Conservation (phyloP, 1,139 yeast species). For the Kodamaea ohmeri region DNA sequence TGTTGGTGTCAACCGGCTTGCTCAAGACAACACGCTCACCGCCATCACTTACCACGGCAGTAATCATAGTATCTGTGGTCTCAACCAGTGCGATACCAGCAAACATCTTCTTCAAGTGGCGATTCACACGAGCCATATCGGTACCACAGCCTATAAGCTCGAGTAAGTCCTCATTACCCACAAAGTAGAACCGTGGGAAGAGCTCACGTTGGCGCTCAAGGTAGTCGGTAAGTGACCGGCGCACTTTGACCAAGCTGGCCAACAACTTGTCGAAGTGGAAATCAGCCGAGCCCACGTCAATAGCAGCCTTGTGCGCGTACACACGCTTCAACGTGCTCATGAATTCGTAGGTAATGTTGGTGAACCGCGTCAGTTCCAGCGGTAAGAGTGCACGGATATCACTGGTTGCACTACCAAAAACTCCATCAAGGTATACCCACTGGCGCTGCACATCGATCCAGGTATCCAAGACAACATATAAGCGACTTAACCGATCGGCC, state of each 20-base stretch:
- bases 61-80: slow-evolving; percentile 36
- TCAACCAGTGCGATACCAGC: slow-evolving; percentile 55
- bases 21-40: slow-evolving; percentile 55
- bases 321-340: slow-evolving; percentile 50
- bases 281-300: slow-evolving; percentile 60
- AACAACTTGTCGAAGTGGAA: slow-evolving; percentile 52
- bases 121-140: slow-evolving; percentile 49
- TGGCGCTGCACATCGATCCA: slow-evolving; percentile 90
- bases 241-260: slow-evolving; percentile 57
- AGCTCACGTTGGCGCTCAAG: slow-evolving; percentile 74
- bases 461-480: slow-evolving; percentile 55
- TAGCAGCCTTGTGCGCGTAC: slow-evolving; percentile 48
- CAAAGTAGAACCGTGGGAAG: slow-evolving; percentile 81
- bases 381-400: slow-evolving; percentile 68
- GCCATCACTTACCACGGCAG: slow-evolving; percentile 56
- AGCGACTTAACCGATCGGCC: slow-evolving; percentile 53
- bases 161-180: slow-evolving; percentile 87
- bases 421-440: slow-evolving; percentile 84
- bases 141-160: slow-evolving; percentile 73
- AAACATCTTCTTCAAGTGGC: slow-evolving; percentile 71
- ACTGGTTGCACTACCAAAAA: slow-evolving; percentile 53
- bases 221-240: slow-evolving; percentile 71
- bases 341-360: slow-evolving; percentile 62
- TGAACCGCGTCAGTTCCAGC: slow-evolving; percentile 66
- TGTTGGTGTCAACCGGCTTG: slow-evolving; percentile 44